Evolutionary conservation across 257 asterid genomes (phyloP), one percentile per base, ranked within the genome.

Genomic region (Echium plantagineum): DNA sequence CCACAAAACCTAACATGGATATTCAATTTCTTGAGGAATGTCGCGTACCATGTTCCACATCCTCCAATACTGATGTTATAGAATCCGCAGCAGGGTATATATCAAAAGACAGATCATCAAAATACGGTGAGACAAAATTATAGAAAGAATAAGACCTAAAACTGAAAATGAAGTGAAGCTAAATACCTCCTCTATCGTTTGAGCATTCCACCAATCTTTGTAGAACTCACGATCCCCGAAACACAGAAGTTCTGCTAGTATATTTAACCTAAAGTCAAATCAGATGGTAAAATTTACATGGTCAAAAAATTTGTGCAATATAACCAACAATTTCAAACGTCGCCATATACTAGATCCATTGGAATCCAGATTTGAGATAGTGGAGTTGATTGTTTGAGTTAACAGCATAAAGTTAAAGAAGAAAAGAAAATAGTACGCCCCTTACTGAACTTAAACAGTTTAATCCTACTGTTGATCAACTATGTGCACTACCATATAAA

Each of bases 161-260:
- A 21, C 18, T 28, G 15, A 64, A 54, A 52, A 64, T 30, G 19
- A 52, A 24, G 9, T 3, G 7, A 46, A 48, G 60, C 24, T 13
- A 12, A 58, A 18, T 78, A 86, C 99, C 97, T 93, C 99, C 69
- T 89, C 99, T 58, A 93, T 82, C 20, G 99, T 89, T 76, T 77
- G 86, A 65, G 96, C 99, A 70, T 93, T 93, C 99, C 99, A 93
- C 99, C 99, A 93, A 75, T 89, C 99, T 78, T 89, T 93, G 76
- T 93, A 93, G 74, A 93, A 93, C 76, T 93, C 99, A 66, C 97
- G 97, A 67, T 93, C 99, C 55, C 99, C 99, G 74, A 93, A 93
- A 52, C 89, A 31, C 66, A 89, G 82, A 72, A 93, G 78, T 71
- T 93, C 99, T 6, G 97, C 99, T 62, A 93, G 94, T 74, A 93